Percentiles rank a stretch among this genome's conserved stretches.
phyloP scores from a whole-genome alignment of 2,329 filamentous ascomycete species.

The Diaporthe velutina region DNA sequence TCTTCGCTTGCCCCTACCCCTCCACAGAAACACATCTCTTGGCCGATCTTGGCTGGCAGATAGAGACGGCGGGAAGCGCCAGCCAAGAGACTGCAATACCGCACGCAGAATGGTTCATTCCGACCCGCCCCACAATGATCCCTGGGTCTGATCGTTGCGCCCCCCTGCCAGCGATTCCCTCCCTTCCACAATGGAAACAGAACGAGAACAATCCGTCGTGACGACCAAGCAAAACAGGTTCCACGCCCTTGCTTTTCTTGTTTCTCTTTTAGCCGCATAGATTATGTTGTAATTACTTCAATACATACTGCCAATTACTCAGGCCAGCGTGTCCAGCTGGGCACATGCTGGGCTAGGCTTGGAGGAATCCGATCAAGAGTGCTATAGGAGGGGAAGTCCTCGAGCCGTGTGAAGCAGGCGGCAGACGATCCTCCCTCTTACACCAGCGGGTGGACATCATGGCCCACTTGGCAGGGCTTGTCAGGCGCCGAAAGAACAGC shows the following conservation, averaged over 20 bases:
- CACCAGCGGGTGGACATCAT: neutral
- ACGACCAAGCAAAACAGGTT: neutral
- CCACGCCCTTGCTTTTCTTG: neutral
- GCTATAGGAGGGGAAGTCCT: neutral
- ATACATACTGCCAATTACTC: neutral
- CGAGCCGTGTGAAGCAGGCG: neutral
- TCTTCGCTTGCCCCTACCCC: neutral
- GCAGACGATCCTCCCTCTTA: neutral
- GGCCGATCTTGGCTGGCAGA: constrained; percentile 25
- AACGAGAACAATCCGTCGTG: neutral
- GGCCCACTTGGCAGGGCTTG: neutral
- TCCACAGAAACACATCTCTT: constrained; percentile 15
- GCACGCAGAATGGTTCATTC: neutral
- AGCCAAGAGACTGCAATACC: neutral
- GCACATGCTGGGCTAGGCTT: neutral
- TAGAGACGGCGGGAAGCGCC: constrained; percentile 5
- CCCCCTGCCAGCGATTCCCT: neutral
- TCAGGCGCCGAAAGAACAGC: neutral
- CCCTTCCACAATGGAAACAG: constrained; percentile 6
- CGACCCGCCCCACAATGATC: neutral
- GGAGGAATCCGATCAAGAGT: neutral
- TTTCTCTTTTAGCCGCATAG: neutral
- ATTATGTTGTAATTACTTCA: neutral
- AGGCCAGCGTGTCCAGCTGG: neutral
- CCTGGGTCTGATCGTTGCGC: neutral